Base-by-base conservation (phyloP, 78 protist genomes). In the Tieghemostelium lacteum region DNA sequence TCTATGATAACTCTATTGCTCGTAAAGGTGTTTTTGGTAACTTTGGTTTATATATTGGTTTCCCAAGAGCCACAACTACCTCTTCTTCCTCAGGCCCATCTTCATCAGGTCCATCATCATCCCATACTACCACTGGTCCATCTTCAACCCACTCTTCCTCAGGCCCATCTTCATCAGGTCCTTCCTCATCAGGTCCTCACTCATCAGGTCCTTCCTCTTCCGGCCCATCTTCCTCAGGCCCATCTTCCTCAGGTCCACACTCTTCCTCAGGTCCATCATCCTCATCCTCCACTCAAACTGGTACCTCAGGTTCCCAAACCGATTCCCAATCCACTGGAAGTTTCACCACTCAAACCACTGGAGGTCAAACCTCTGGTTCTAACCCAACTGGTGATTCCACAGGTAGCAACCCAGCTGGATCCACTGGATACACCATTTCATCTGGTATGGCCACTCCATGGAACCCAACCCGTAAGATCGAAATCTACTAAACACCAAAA, bases 31-130 rank as follows among this genome's bases (percentile, higher is more conserved):
- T 83, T 3, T 58, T 69, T 26, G 78, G 61, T 16, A 83, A 55
- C 69, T 60, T 83, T 55, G 91, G 73, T 20, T 69, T 83, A 34
- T 83, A 83, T 50, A 71, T 69, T 69, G 91, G 91, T 54, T 83
- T 39, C 67, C 65, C 83, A 57, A 24, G 50, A n/a, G 70, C 70
- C 17, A 49, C 73, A 45, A 34, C 65, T 3, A 29, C 71, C 17
- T 28, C 52, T 36, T 29, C 78, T 29, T 54, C 78, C 61, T 57
- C 63, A 7, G 34, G 45, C 34, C 31, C 31, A 1, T 2, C 34
- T 4, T 26, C 74, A 6, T 17, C 86, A 7, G 24, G 8, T 40
- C 12, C 73, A 16, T 8, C 72, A 2, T 16, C 61, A 3, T 7
- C 60, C 40, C 36, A 45, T 2, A 45, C 42, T 24, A n/a, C 69